Conservation (phyloP, 805 yeast genomes). For the Candida ipomoeae region DNA sequence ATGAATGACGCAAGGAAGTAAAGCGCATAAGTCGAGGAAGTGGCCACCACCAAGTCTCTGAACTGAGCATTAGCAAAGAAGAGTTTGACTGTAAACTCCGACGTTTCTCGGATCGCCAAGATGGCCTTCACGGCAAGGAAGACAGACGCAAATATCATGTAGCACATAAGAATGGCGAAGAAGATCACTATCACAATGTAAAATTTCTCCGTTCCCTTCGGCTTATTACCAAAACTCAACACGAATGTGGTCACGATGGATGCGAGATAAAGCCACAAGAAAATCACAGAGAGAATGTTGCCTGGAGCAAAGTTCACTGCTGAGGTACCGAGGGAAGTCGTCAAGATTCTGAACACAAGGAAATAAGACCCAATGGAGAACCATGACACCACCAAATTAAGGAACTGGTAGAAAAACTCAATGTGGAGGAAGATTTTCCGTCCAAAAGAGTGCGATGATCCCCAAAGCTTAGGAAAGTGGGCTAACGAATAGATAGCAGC, state of each 20-base stretch:
- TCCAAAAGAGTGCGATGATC: slow-evolving; percentile 48
- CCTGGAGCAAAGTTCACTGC: slow-evolving; percentile 43
- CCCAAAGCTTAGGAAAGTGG: slow-evolving; percentile 53
- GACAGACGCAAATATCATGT: slow-evolving; percentile 55
- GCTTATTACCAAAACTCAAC: slow-evolving; percentile 60
- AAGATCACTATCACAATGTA: slow-evolving; percentile 50
- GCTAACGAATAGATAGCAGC: slow-evolving; percentile 56
- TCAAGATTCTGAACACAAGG: slow-evolving; percentile 58
- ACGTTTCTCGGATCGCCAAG: slow-evolving; percentile 28
- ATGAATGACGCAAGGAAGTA: slow-evolving; percentile 56
- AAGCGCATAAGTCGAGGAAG: slow-evolving; percentile 57
- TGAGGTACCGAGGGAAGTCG: slow-evolving; percentile 44
- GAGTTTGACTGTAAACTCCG: slow-evolving; percentile 41
- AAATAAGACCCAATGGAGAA: slow-evolving; percentile 61
- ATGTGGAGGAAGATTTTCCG: slow-evolving; percentile 50
- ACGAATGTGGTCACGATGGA: slow-evolving; percentile 57
- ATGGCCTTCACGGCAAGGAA: slow-evolving; percentile 53
- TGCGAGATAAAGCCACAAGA: slow-evolving; percentile 54
- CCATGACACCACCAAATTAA: slow-evolving; percentile 57
- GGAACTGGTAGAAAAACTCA: slow-evolving; percentile 52
- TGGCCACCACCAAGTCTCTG: slow-evolving; percentile 52
- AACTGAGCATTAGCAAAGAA: slow-evolving; percentile 45
- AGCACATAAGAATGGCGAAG: slow-evolving; percentile 59
- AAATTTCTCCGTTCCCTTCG: slow-evolving; percentile 54
- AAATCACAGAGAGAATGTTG: slow-evolving; percentile 45